phyloP scores from a whole-genome alignment of 176 grass and related monocot species.

The Lolium multiflorum region DNA sequence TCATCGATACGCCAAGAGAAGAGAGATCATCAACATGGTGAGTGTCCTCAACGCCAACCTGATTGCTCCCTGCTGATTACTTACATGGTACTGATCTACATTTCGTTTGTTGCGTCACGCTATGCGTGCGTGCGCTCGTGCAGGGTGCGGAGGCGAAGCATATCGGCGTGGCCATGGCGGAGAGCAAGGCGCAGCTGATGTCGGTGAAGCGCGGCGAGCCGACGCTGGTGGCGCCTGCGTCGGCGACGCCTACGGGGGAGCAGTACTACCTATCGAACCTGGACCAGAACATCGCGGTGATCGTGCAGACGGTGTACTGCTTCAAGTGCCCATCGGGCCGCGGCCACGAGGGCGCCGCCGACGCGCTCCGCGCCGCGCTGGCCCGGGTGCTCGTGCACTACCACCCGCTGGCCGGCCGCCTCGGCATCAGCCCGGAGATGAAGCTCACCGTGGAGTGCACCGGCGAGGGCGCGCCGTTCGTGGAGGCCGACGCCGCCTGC shows the following conservation, averaged over 20 bases:
- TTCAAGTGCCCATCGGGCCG: constrained; percentile 53
- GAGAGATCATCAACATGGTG: constrained; percentile 44
- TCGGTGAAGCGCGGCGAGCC: constrained; percentile 60
- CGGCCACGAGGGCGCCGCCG: constrained; percentile 35
- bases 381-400: constrained; percentile 82
- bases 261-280: constrained; percentile 97
- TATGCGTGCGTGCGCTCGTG: background rate
- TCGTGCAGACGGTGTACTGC: constrained; percentile 91
- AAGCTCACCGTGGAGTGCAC: constrained; percentile 86
- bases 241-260: constrained; percentile 63
- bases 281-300: constrained; percentile 92
- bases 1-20: background rate
- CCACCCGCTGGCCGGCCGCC: constrained; percentile 85
- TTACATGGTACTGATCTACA: background rate
- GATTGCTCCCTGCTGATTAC: background rate
- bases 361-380: constrained; percentile 68
- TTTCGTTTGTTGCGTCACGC: background rate
- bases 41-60: background rate
- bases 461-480: constrained; percentile 76
- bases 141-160: constrained; percentile 62
- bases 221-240: constrained; percentile 62
- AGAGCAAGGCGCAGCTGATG: constrained; percentile 28
- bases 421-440: constrained; percentile 75
- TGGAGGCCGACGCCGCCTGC: constrained; percentile 81
- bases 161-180: constrained; percentile 15